Conservation (phyloP, 371 early-diverging fungal genomes). For the Mucor lusitanicus region DNA sequence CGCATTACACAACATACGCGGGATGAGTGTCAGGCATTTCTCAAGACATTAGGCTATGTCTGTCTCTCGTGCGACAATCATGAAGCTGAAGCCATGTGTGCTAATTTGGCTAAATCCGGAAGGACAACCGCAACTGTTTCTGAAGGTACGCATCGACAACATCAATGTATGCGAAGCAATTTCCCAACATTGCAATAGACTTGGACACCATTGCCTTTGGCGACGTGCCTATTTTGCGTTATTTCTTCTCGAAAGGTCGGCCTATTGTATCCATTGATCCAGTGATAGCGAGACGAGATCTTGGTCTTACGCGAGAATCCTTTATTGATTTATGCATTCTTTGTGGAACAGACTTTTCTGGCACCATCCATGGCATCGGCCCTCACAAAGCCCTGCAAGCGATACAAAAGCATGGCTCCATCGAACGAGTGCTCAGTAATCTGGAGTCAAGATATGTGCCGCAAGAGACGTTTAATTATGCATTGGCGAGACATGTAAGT, state of each 20-base stretch:
- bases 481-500: slow-evolving; percentile 53
- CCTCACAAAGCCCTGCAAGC: slow-evolving; percentile 60
- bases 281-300: slow-evolving; percentile 44
- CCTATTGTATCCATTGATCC: slow-evolving; percentile 59
- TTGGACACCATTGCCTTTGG: slow-evolving; percentile 64
- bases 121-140: slow-evolving; percentile 62
- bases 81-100: slow-evolving; percentile 77
- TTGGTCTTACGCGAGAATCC: slow-evolving; percentile 54
- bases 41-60: slow-evolving; percentile 54
- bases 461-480: slow-evolving; percentile 51
- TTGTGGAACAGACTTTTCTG: slow-evolving; percentile 81
- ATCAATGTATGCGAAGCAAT: too few relatives aligned
- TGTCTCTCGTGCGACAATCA: slow-evolving; percentile 48
- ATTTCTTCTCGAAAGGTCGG: slow-evolving; percentile 41
- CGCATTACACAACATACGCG: slow-evolving; percentile 52
- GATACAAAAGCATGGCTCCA: slow-evolving; percentile 60
- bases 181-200: slow-evolving; percentile 34
- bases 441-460: slow-evolving; percentile 37
- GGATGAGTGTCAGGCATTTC: slow-evolving; percentile 52
- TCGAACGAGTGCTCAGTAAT: slow-evolving; percentile 59
- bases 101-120: slow-evolving; percentile 48
- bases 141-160: slow-evolving; percentile 55
- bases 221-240: slow-evolving; percentile 54
- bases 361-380: slow-evolving; percentile 66
- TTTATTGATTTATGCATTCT: slow-evolving; percentile 79